These are phyloP conservation scores for Beverwykella pulmonaria DNA, from an alignment of 495 filamentous ascomycete species.

Conservation along the genomic window DNA sequence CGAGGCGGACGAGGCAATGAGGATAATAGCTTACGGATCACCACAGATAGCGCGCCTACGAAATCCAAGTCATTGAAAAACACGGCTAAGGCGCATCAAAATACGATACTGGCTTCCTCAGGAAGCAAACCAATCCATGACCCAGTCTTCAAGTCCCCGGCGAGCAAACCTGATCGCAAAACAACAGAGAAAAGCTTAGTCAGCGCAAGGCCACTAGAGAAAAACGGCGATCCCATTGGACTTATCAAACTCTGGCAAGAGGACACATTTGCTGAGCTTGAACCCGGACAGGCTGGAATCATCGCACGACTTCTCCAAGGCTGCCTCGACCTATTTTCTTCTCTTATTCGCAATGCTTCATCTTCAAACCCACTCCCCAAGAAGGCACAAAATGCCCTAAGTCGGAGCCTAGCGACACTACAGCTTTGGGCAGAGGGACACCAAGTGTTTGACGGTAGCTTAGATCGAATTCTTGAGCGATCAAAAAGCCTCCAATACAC, in stretches of 20 bases:
- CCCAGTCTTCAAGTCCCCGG: neutral
- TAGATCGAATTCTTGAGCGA: slow-evolving; percentile 15
- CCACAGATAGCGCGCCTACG: neutral
- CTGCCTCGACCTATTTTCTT: slow-evolving; percentile 5
- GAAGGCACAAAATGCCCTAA: neutral
- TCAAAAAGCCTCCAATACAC: slow-evolving; percentile 5
- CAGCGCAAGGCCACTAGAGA: neutral
- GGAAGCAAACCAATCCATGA: neutral
- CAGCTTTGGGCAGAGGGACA: slow-evolving; percentile 26
- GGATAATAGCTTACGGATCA: neutral
- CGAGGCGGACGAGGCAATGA: neutral
- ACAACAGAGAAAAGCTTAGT: neutral
- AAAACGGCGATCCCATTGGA: neutral
- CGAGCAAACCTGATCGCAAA: neutral
- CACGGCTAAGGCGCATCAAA: neutral
- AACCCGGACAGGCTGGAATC: slow-evolving; percentile 6
- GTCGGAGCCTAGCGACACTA: slow-evolving; percentile 11
- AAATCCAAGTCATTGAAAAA: neutral
- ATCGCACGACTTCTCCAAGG: slow-evolving; percentile 10
- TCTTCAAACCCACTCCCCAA: neutral
- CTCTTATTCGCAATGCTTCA: neutral
- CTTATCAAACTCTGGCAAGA: slow-evolving; percentile 9
- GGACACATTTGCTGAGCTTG: neutral
- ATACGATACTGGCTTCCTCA: no score
- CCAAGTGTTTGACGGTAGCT: neutral